Conservation (phyloP, 805 yeast species). For the Metschnikowia dekortorum region DNA sequence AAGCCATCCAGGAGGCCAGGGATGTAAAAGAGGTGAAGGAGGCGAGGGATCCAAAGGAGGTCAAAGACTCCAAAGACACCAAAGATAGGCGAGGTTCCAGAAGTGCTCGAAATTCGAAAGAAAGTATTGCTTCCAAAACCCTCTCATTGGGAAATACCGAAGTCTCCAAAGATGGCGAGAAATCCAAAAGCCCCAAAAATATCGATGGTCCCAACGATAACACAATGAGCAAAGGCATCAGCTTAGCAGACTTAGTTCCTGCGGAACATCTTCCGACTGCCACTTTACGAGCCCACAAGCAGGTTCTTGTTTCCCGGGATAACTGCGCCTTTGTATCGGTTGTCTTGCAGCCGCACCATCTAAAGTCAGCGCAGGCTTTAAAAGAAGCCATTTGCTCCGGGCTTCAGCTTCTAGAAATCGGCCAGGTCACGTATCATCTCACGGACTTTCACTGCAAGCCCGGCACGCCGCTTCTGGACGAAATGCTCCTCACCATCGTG, state of each 20-base stretch:
- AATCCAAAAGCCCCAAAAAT: neutral
- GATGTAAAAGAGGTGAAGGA: too few relatives aligned
- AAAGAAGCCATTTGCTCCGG: conserved; percentile 37
- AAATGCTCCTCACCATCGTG: conserved; percentile 35
- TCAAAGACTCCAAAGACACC: neutral
- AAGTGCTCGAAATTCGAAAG: too few relatives aligned
- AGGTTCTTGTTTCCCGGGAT: conserved; percentile 62
- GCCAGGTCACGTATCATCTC: conserved; percentile 44
- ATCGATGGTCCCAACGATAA: neutral
- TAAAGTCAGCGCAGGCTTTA: conserved; percentile 22
- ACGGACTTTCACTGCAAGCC: conserved; percentile 64
- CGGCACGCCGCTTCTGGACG: conserved; percentile 55
- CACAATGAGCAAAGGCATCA: neutral
- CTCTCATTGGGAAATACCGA: too few relatives aligned
- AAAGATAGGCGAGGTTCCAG: neutral
- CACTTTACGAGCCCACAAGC: conserved; percentile 10
- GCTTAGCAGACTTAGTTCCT: neutral
- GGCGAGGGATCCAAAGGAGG: neutral
- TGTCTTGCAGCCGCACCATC: conserved; percentile 21
- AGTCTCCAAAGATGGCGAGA: neutral
- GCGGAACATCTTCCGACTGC: neutral
- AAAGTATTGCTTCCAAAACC: too few relatives aligned
- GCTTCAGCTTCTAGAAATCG: conserved; percentile 32
- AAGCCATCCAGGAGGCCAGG: too few relatives aligned
- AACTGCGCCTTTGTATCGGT: conserved; percentile 52